These are phyloP conservation scores for Alternaria sp. DNA, from an alignment of 2,329 filamentous ascomycete species.

Conservation along the genomic window DNA sequence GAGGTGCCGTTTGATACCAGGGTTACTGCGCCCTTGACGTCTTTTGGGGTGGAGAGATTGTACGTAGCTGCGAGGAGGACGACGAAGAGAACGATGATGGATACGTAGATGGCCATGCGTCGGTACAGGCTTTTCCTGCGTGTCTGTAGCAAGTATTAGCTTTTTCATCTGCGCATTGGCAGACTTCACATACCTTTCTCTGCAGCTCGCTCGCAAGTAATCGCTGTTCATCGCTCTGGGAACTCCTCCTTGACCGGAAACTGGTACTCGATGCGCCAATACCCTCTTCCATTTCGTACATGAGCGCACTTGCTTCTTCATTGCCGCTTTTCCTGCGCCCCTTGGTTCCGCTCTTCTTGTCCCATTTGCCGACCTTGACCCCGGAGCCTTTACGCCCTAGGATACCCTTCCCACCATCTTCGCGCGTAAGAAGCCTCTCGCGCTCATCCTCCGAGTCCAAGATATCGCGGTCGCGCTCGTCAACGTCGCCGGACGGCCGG, in stretches of 20 bases:
- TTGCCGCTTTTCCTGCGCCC: slow-evolving; percentile 55
- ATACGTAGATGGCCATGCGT: slow-evolving; percentile 52
- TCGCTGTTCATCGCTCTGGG: slow-evolving; percentile 58
- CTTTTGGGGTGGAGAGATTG: slow-evolving; percentile 56
- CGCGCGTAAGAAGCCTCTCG: slow-evolving; percentile 51
- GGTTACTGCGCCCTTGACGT: slow-evolving; percentile 34
- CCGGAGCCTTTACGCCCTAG: slow-evolving; percentile 39
- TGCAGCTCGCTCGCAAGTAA: slow-evolving; percentile 62
- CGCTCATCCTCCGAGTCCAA: slow-evolving; percentile 58
- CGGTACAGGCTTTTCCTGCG: slow-evolving; percentile 49
- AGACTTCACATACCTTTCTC: slow-evolving; percentile 36
- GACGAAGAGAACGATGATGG: slow-evolving; percentile 62
- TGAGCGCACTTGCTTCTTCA: slow-evolving; percentile 76
- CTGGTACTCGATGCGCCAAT: slow-evolving; percentile 66
- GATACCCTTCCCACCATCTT: slow-evolving; percentile 33
- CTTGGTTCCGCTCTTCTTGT: slow-evolving; percentile 35
- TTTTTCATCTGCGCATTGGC: slow-evolving; percentile 46
- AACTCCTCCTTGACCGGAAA: slow-evolving; percentile 47
- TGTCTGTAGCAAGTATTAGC: slow-evolving; percentile 30
- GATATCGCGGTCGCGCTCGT: slow-evolving; percentile 50
- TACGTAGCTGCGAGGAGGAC: slow-evolving; percentile 65
- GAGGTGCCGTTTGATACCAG: slow-evolving; percentile 80
- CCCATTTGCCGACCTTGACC: slow-evolving; percentile 42
- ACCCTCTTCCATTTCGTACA: slow-evolving; percentile 92
- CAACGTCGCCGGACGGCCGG: slow-evolving; percentile 47